A percentile compares a stretch with the other conserved stretches of the same genome.
Evolutionary conservation across 2,329 filamentous ascomycete genomes (phyloP).

Genomic region (Cladophialophora carrionii): DNA sequence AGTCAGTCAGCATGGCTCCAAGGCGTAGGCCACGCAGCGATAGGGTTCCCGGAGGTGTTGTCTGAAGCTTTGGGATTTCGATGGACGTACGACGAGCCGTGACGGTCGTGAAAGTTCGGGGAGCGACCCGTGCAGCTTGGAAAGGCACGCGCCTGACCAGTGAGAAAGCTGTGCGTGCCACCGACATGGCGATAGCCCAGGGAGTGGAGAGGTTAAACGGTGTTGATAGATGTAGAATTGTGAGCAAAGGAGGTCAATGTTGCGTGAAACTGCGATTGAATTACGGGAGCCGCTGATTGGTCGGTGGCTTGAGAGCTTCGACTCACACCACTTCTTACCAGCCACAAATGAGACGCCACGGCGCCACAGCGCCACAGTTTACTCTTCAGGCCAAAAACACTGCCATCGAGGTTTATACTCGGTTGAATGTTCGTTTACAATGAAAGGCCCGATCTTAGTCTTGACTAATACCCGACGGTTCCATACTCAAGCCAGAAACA

Average conservation of each 20-base stretch:
- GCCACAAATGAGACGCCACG: not conserved
- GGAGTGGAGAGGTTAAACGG: constrained; percentile 24
- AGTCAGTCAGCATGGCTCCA: constrained; percentile 18
- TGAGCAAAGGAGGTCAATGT: constrained; percentile 20
- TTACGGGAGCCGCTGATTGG: not conserved
- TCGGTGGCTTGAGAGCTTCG: constrained; percentile 2
- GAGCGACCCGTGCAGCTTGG: constrained; percentile 44
- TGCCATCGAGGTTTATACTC: not conserved
- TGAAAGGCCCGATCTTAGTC: not conserved
- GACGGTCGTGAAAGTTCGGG: constrained; percentile 52
- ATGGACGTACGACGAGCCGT: constrained; percentile 52
- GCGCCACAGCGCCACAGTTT: not conserved
- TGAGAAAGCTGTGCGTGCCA: constrained; percentile 52
- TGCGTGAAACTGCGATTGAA: constrained; percentile 21
- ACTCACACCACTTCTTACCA: constrained; percentile 18
- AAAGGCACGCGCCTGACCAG: constrained; percentile 52
- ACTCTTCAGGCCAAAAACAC: not conserved
- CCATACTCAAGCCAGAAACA: not conserved
- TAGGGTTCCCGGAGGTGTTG: constrained; percentile 22
- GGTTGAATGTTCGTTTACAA: not conserved
- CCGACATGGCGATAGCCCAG: constrained; percentile 48
- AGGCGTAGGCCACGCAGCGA: constrained; percentile 27
- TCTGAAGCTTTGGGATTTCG: constrained; percentile 25
- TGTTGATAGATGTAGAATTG: constrained; percentile 21
- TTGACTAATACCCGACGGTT: not conserved